phyloP scores from a whole-genome alignment of 2,329 filamentous ascomycete species.

The Penicillium sp. region DNA sequence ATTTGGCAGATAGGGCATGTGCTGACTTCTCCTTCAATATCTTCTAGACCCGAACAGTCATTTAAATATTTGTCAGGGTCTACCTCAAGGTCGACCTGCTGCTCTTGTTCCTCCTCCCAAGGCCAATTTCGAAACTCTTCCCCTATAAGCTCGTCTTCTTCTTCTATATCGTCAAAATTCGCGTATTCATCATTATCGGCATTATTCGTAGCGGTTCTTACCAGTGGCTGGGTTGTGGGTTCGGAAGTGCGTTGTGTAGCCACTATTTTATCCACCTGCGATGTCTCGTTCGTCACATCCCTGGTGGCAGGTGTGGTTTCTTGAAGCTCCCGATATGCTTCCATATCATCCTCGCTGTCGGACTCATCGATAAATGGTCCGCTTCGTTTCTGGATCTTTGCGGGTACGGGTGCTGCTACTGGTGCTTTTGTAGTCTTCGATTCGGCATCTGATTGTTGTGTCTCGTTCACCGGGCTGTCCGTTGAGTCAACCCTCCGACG shows the following conservation, averaged over 20 bases:
- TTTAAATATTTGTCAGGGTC: constrained; percentile 26
- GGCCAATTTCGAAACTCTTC: constrained; percentile 63
- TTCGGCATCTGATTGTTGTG: neutral
- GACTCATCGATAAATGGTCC: constrained; percentile 47
- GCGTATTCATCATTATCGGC: constrained; percentile 49
- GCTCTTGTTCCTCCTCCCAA: constrained; percentile 49
- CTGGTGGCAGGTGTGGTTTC: constrained; percentile 3
- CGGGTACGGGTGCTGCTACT: neutral
- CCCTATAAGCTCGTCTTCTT: constrained; percentile 63
- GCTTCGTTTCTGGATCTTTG: constrained; percentile 19
- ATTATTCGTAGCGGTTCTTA: constrained; percentile 50
- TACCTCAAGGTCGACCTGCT: constrained; percentile 17
- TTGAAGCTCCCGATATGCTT: constrained; percentile 23
- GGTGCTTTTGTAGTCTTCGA: constrained; percentile 1
- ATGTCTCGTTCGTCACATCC: neutral
- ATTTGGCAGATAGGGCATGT: constrained; percentile 76
- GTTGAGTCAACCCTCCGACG: constrained; percentile 31
- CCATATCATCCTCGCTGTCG: constrained; percentile 53
- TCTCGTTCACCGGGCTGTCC: neutral
- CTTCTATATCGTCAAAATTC: constrained; percentile 60
- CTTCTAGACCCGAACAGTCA: constrained; percentile 15
- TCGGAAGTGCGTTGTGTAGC: constrained; percentile 18
- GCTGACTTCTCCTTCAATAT: constrained; percentile 24
- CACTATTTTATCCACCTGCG: constrained; percentile 9
- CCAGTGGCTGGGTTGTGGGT: constrained; percentile 41